These are phyloP conservation scores for Mrakia hoshinonis DNA, from an alignment of 768 basidiomycete genomes.

Conservation along the genomic window DNA sequence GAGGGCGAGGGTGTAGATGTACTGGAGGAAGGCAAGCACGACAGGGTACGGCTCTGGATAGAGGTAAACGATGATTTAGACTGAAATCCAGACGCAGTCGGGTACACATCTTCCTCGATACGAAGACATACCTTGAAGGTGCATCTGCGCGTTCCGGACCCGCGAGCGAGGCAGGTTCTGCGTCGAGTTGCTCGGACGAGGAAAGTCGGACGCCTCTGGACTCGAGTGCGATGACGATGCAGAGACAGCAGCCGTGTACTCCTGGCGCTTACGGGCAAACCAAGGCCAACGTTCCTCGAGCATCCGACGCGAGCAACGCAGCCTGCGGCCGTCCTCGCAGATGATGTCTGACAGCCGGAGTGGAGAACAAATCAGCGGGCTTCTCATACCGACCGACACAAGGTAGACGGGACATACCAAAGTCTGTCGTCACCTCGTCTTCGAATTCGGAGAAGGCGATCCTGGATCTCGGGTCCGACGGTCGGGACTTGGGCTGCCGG, in stretches of 20 bases:
- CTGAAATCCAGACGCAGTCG: background rate
- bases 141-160: slow-evolving; percentile 16
- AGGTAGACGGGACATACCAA: slow-evolving; percentile 36
- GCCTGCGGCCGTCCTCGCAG: slow-evolving; percentile 77
- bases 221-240: background rate
- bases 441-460: slow-evolving; percentile 76
- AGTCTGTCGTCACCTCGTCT: slow-evolving; percentile 73
- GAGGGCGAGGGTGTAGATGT: slow-evolving; percentile 79
- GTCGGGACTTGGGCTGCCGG: slow-evolving; percentile 56
- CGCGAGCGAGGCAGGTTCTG: background rate
- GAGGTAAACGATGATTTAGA: background rate
- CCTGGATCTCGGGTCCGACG: slow-evolving; percentile 59
- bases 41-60: slow-evolving; percentile 53
- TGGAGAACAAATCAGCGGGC: no score
- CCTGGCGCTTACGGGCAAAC: slow-evolving; percentile 56
- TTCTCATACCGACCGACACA: background rate
- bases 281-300: slow-evolving; percentile 90
- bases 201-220: background rate
- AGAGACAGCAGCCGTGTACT: slow-evolving; percentile 7
- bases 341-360: slow-evolving; percentile 53
- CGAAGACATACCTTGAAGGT: background rate
- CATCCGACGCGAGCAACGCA: slow-evolving; percentile 72
- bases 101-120: no score
- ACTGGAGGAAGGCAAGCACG: slow-evolving; percentile 80
- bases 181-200: background rate